Evolutionary conservation across 495 filamentous ascomycete species (phyloP), one percentile per base, ranked within the genome.

Genomic region (Stereocaulon alpinum): DNA sequence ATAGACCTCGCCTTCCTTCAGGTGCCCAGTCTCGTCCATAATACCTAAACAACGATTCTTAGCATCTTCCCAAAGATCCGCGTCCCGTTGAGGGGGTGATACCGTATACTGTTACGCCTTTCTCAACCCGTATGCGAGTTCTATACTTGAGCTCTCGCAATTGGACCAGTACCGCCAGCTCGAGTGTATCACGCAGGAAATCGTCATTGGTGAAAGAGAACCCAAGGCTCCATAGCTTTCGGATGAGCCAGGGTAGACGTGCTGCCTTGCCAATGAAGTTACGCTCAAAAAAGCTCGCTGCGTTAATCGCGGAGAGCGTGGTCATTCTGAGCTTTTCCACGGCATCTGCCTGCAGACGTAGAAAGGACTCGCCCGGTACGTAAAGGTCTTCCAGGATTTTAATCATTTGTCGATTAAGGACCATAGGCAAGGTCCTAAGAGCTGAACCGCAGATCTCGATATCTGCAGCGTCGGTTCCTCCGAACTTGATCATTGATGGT

Each of bases 321-420:
- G 84, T 78, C 32, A 68, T 64, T 2, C 82, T 75, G 10, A 95
- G 74, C 18, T 75, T 68, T 2, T 77, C 58, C 0, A 93, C 69
- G 41, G 80, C 82, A 41, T 69, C 67, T 1, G 68, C 68, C 67
- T 91, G 88, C 0, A 85, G 72, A 0, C 76, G 59, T 11, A 86
- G 68, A 64, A 94, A 89, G 63, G 78, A 80, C 0, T 71, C 40
- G 7, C 68, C 63, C 0, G 74, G 66, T 0, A 87, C 82, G 2
- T 75, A 70, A 32, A 85, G 75, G 63, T 93, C 89, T 63, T 95
- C 89, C 34, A 94, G 66, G 30, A 92, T 87, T 67, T 94, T 92
- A 66, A 95, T 88, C 40, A 88, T 68, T 52, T 86, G 86, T 1
- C 83, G 81, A 66, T 92, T 91, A 3, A 95, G 77, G 41, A 82